A percentile compares a stretch with the other conserved stretches of the same genome.
These are phyloP conservation scores for Butyriboletus loyo DNA, from an alignment of 768 basidiomycete genomes.

Conservation along the genomic window DNA sequence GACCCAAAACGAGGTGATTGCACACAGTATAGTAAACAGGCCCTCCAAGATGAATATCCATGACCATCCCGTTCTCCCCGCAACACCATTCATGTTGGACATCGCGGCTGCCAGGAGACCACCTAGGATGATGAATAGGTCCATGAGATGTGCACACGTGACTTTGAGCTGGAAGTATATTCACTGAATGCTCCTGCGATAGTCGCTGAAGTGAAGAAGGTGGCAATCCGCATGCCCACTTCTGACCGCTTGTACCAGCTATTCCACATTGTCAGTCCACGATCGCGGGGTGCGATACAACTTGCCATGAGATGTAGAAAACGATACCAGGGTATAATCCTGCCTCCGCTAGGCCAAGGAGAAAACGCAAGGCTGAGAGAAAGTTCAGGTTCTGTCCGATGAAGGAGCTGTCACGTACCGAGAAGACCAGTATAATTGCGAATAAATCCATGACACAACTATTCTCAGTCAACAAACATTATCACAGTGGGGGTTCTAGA, in stretches of 20 bases:
- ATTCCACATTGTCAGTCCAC: neutral
- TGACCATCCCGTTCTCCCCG: slow-evolving; percentile 60
- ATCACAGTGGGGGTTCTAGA: neutral
- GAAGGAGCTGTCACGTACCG: slow-evolving; percentile 36
- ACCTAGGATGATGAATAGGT: slow-evolving; percentile 35
- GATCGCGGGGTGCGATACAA: neutral
- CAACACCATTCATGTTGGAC: slow-evolving; percentile 67
- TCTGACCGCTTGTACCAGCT: slow-evolving; percentile 84
- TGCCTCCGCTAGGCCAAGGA: slow-evolving; percentile 56
- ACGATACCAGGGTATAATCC: slow-evolving; percentile 54
- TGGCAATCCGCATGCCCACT: slow-evolving; percentile 63
- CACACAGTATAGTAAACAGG: slow-evolving; percentile 58
- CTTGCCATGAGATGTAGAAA: slow-evolving; percentile 59
- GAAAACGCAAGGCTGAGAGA: slow-evolving; percentile 49
- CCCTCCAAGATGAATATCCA: slow-evolving; percentile 81
- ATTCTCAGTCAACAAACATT: neutral
- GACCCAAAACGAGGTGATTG: slow-evolving; percentile 63
- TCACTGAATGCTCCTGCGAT: slow-evolving; percentile 73
- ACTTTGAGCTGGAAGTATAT: slow-evolving; percentile 12
- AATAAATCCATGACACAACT: slow-evolving; percentile 66
- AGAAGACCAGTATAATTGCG: slow-evolving; percentile 60
- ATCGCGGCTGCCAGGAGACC: slow-evolving; percentile 67
- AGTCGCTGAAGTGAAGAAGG: slow-evolving; percentile 81
- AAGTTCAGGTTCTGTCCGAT: neutral
- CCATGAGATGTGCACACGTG: neutral